These are phyloP conservation scores for Penicillium brasilianum DNA, from an alignment of 2,329 filamentous ascomycete species.

Conservation along the genomic window DNA sequence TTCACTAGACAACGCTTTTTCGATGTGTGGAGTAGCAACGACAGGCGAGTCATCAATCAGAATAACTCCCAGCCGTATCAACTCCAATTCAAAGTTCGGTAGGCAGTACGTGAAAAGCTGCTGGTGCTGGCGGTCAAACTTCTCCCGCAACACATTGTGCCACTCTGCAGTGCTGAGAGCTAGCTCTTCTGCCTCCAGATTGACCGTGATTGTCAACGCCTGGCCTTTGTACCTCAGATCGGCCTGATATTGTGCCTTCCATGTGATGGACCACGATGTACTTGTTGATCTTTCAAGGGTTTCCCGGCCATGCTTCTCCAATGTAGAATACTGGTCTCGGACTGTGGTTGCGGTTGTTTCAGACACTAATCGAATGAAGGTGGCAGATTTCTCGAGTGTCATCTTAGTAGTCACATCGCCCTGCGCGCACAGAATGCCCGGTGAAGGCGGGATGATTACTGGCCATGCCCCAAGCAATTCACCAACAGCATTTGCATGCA, in stretches of 20 bases:
- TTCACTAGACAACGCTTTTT: conserved; percentile 32
- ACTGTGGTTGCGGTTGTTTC: conserved; percentile 44
- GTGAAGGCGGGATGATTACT: conserved; percentile 58
- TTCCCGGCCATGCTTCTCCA: conserved; percentile 46
- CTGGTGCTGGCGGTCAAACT: conserved; percentile 51
- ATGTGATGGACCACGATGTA: conserved; percentile 33
- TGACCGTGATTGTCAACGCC: conserved; percentile 45
- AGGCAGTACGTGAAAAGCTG: conserved; percentile 55
- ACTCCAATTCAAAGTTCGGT: conserved; percentile 52
- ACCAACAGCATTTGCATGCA: conserved; percentile 58
- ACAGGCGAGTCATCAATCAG: conserved; percentile 50
- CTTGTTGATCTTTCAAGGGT: conserved; percentile 47
- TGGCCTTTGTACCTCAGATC: conserved; percentile 58
- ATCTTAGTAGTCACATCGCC: conserved; percentile 58
- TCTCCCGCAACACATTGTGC: conserved; percentile 41
- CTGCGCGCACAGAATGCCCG: conserved; percentile 57
- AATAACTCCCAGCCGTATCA: conserved; percentile 55
- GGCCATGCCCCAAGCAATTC: conserved; percentile 57
- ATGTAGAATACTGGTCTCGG: conserved; percentile 35
- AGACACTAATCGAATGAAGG: conserved; percentile 52
- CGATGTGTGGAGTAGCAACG: conserved; percentile 44
- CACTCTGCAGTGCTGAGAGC: conserved; percentile 35
- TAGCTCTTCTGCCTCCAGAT: conserved; percentile 44
- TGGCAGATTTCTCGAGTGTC: conserved; percentile 53
- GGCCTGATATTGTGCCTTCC: conserved; percentile 47